These are phyloP conservation scores for Aquilaria sinensis DNA, from an alignment of 345 rosid genomes.

Conservation along the genomic window DNA sequence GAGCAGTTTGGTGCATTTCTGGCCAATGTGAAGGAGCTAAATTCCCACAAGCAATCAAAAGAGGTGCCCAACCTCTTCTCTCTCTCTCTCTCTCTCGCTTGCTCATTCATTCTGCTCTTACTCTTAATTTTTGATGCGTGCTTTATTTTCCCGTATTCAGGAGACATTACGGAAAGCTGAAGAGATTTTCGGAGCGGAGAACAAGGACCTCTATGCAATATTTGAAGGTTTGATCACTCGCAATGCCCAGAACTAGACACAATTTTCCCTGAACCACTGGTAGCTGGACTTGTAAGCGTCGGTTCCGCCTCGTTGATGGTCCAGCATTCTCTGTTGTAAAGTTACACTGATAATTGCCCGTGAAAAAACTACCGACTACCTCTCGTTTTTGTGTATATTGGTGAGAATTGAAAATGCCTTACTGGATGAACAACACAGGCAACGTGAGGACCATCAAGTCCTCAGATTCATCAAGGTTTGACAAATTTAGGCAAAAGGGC, in stretches of 20 bases:
- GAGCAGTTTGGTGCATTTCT: constrained; percentile 92
- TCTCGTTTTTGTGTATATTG: too few species aligned
- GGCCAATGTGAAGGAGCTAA: constrained; percentile 90
- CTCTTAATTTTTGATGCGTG: not conserved
- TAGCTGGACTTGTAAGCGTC: constrained; percentile 1
- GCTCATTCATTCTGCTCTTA: not conserved
- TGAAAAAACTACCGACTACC: too few species aligned
- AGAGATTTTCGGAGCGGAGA: constrained; percentile 75
- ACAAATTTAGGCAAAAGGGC: too few species aligned
- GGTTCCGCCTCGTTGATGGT: constrained; percentile 7
- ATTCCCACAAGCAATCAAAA: constrained; percentile 83
- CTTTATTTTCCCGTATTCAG: constrained; percentile 25
- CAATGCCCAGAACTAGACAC: constrained; percentile 36
- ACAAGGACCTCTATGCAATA: constrained; percentile 68
- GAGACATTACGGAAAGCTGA: constrained; percentile 83
- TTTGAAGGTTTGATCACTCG: constrained; percentile 86
- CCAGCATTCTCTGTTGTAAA: constrained; percentile 21
- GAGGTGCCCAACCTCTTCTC: constrained; percentile 38
- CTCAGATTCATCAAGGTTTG: too few species aligned
- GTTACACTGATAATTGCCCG: not conserved
- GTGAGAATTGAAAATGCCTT: too few species aligned
- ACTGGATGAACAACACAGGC: too few species aligned
- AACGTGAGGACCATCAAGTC: too few species aligned
- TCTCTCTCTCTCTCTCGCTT: not conserved
- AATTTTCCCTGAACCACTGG: constrained; percentile 1